Percentiles rank a stretch among this genome's conserved stretches.
phyloP scores from a whole-genome alignment of 495 filamentous ascomycete species.

The Hamigera avellanea region DNA sequence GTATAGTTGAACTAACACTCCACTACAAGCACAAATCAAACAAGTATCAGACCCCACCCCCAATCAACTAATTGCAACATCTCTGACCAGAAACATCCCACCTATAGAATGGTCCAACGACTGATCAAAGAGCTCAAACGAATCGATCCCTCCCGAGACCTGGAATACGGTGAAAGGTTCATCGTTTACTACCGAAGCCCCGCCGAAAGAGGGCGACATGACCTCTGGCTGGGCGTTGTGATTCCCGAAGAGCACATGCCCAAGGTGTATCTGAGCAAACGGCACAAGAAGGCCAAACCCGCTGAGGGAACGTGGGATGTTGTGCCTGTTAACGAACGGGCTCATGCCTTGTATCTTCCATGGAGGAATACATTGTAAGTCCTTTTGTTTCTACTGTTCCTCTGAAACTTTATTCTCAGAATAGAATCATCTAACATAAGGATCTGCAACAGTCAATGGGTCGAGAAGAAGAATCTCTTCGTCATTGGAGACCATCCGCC shows the following conservation, averaged over 20 bases:
- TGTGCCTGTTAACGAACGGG: not conserved
- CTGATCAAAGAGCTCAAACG: no score
- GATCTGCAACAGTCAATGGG: not conserved
- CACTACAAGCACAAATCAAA: no score
- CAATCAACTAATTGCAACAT: no score
- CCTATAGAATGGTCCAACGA: no score
- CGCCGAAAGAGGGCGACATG: not conserved
- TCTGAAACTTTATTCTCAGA: no score
- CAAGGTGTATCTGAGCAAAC: not conserved
- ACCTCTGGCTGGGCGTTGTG: not conserved
- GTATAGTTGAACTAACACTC: no score
- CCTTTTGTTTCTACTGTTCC: not conserved
- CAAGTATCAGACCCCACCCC: no score
- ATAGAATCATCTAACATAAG: no score
- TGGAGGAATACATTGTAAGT: not conserved
- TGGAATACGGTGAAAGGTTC: not conserved
- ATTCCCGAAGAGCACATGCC: not conserved
- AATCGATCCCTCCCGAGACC: not conserved
- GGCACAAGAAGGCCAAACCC: not conserved
- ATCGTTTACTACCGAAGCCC: not conserved
- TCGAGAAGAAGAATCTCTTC: not conserved
- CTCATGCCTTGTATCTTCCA: not conserved
- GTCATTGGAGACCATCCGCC: not conserved
- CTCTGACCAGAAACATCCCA: no score
- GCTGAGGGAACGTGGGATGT: not conserved